Conservation (phyloP, 148 eudicot genomes). For the Pouteria glomerata region DNA sequence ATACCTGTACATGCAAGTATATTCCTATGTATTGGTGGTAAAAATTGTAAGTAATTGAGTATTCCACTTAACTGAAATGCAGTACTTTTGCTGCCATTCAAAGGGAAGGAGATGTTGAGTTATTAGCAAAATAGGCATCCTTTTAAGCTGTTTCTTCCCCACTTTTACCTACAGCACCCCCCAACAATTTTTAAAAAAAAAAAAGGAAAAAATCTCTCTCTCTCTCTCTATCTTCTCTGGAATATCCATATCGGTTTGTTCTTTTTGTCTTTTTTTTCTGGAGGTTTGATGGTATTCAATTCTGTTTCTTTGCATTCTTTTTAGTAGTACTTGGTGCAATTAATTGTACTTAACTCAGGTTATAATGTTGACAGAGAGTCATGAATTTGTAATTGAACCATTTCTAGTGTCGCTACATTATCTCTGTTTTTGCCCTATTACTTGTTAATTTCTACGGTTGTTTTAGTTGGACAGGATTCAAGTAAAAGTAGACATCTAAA, state of each 20-base stretch:
- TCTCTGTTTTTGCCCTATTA: no score
- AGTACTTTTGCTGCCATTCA: no score
- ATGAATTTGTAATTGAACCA: background rate
- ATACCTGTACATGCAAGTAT: background rate
- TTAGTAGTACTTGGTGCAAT: background rate
- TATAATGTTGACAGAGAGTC: background rate
- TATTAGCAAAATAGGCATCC: no score
- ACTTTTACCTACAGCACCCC: no score
- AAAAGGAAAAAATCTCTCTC: no score
- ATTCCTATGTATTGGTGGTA: no score
- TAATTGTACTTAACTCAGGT: background rate
- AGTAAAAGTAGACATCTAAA: no score
- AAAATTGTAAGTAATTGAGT: background rate
- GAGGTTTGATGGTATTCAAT: background rate
- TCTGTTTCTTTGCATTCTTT: background rate
- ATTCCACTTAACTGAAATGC: no score
- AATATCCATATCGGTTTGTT: background rate
- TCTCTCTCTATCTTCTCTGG: background rate
- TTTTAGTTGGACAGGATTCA: no score
- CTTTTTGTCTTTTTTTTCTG: background rate
- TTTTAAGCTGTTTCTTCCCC: no score
- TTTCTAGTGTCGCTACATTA: background rate
- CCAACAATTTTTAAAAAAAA: no score
- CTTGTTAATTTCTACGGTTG: no score
- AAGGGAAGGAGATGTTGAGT: background rate